Percentiles rank a stretch among this genome's conserved stretches.
Evolutionary conservation across 306 rosid species (phyloP).

Genomic region (Cercis canadensis): DNA sequence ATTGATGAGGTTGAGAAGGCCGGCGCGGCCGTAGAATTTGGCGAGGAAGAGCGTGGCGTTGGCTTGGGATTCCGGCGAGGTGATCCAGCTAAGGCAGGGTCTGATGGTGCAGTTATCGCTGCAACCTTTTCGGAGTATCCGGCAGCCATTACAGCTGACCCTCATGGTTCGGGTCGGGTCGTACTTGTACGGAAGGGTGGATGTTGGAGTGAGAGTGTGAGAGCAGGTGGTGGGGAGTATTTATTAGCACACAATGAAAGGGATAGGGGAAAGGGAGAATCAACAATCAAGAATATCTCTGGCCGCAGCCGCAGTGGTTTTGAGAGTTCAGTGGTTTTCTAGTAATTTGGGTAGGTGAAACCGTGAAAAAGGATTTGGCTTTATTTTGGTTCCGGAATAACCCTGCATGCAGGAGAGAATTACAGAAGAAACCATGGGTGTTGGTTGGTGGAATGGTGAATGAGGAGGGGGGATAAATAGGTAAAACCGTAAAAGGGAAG

Average conservation of each 20-base stretch:
- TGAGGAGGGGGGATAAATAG: background rate
- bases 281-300: too few relatives aligned
- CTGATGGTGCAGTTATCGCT: conserved; percentile 54
- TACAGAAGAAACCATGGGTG: background rate
- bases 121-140: conserved; percentile 76
- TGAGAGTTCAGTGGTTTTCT: background rate
- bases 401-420: conserved; percentile 19
- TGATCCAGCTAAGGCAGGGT: conserved; percentile 72
- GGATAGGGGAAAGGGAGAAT: too few relatives aligned
- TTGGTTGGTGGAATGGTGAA: too few relatives aligned
- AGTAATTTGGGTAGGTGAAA: conserved; percentile 16
- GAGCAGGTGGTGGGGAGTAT: background rate
- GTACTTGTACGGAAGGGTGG: background rate
- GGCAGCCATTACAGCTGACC: conserved; percentile 80
- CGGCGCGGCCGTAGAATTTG: conserved; percentile 80
- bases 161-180: conserved; percentile 34
- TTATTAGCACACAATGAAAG: background rate
- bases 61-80: conserved; percentile 66
- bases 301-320: background rate
- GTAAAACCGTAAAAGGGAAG: background rate
- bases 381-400: background rate
- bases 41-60: conserved; percentile 81
- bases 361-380: background rate
- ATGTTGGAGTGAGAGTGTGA: too few relatives aligned
- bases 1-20: conserved; percentile 66